These are phyloP conservation scores for Exsudoporus frostii DNA, from an alignment of 768 basidiomycete species.

Conservation along the genomic window DNA sequence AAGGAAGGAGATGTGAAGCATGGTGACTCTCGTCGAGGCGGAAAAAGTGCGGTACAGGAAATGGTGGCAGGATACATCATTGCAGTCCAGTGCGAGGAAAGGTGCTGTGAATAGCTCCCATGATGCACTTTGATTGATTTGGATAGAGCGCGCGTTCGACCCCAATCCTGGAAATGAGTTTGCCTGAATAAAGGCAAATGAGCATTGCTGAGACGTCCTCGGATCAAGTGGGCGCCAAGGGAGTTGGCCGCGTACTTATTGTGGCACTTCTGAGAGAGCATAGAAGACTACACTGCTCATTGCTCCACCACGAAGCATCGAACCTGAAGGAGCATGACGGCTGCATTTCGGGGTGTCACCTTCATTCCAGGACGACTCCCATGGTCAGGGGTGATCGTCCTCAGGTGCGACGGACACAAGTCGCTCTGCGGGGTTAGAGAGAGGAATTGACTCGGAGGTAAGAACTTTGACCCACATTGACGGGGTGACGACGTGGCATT, in stretches of 20 bases:
- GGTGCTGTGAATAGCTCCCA: background rate
- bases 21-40: slow-evolving; percentile 9
- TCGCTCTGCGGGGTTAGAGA: slow-evolving; percentile 8
- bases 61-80: background rate
- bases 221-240: slow-evolving; percentile 8
- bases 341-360: background rate
- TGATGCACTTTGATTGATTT: background rate
- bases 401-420: background rate
- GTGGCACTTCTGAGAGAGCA: background rate
- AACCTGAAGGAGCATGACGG: slow-evolving; percentile 1
- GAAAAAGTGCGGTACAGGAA: slow-evolving; percentile 4
- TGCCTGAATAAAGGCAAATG: background rate
- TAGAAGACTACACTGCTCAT: background rate
- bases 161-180: background rate
- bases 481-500: background rate
- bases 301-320: slow-evolving; percentile 1
- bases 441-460: slow-evolving; percentile 1
- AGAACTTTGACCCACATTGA: background rate
- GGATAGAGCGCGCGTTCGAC: background rate
- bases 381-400: slow-evolving; percentile 14
- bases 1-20: slow-evolving; percentile 10
- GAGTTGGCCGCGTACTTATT: background rate
- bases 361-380: slow-evolving; percentile 6
- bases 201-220: background rate
- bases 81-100: background rate